Base-by-base conservation (phyloP, 1,139 yeast genomes). In the Zygoascus hellenicus region DNA sequence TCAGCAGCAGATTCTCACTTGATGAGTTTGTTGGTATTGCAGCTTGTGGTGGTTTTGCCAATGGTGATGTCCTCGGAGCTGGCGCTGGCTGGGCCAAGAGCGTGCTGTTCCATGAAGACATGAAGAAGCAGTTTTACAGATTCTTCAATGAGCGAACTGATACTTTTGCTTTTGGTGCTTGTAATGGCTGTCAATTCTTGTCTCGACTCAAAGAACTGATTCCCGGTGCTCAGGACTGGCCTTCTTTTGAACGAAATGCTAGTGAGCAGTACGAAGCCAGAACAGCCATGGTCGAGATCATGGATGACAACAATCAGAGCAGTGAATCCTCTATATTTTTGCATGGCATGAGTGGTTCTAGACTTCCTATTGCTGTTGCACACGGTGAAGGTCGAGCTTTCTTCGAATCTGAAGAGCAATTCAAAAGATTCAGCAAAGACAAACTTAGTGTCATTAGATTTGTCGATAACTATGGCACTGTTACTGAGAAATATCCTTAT, bases 61-160 rank as follows among this genome's bases (percentile, higher is more conserved):
- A 90, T 63, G 99, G 99, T 75, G 99, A 94, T 69, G 99, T 94
- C 42, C 74, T 94, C 52, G 98, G 99, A 57, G 98, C 98, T 29
- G 99, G 97, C 65, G 88, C 94, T 46, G 99, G 99, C 51, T 94
- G 98, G 98, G 98, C 99, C 52, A 90, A 89, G 64, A 87, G 96
- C 15, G 96, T 92, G n/a, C 71, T 94, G 57, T 89, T 82, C 76
- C 84, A 92, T 63, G 87, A 81, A 33, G 74, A 71, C 48, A 84
- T 94, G 41, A 81, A 94, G 63, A 64, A 75, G 34, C 90, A 87
- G 69, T 94, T 94, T 67, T 68, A 73, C 58, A 75, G 70, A 47
- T 92, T 92, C 66, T 92, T 94, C 79, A 82, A 81, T 60, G 85
- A 81, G 49, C 83, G 98, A 68, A 70, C 72, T 19, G 95, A 92